These are phyloP conservation scores for Colletotrichum sp. DNA, from an alignment of 2,329 filamentous ascomycete species.

Conservation along the genomic window DNA sequence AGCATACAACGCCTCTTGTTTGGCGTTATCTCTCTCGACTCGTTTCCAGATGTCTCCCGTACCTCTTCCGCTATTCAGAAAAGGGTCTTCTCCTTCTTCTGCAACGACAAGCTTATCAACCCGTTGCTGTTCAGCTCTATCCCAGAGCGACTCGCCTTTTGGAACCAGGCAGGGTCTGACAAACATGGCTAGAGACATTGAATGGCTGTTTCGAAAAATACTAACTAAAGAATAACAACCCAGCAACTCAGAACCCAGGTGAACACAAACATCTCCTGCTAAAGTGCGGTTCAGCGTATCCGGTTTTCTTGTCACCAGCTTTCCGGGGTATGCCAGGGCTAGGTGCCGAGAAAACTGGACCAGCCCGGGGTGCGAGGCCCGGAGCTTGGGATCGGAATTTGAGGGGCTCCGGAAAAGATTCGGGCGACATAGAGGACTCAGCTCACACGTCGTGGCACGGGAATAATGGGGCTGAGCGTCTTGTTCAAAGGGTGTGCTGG, in stretches of 20 bases:
- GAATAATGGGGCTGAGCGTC: not conserved
- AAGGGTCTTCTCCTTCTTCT: slow-evolving; percentile 14
- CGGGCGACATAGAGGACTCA: not conserved
- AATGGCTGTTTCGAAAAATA: not conserved
- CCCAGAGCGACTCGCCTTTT: slow-evolving; percentile 2
- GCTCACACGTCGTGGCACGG: too few species aligned
- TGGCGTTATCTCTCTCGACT: not conserved
- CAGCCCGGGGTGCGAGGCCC: not conserved
- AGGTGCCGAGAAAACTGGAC: not conserved
- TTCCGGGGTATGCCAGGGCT: not conserved
- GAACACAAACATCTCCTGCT: too few species aligned
- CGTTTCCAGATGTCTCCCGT: slow-evolving; percentile 11
- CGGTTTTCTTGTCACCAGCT: not conserved
- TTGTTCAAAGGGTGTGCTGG: not conserved
- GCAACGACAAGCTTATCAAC: slow-evolving; percentile 19
- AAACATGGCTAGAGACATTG: too few species aligned
- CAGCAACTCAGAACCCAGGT: too few species aligned
- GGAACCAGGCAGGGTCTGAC: too few species aligned
- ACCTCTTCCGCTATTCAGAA: not conserved
- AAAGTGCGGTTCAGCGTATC: fast-evolving
- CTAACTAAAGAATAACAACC: not conserved
- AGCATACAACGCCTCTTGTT: slow-evolving; percentile 19
- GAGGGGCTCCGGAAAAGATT: not conserved
- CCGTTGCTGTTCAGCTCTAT: slow-evolving; percentile 24
- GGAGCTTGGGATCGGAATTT: too few species aligned